Evolutionary conservation across 2,329 filamentous ascomycete genomes (phyloP), one percentile per base, ranked within the genome.

Genomic region (Emmonsia crescens): DNA sequence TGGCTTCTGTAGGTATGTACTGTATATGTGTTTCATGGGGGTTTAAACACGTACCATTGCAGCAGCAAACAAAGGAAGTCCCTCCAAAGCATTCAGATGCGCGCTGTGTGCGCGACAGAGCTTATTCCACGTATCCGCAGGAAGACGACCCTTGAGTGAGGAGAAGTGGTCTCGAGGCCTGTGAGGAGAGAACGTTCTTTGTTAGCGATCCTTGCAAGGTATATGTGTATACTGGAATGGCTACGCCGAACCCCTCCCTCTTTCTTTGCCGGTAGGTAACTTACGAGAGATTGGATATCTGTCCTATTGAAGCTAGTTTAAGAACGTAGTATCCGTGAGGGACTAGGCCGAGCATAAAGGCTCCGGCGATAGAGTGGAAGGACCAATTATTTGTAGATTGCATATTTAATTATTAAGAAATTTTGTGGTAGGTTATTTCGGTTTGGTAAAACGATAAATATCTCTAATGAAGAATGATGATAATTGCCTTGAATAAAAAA

Each of bases 81-180:
- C 66, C 59, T 75, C 73, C 59, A 74, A 63, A 1, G 72, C 72
- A 66, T 75, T 75, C 14, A 74, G 60, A 68, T 74, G 73, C 14
- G 71, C 71, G 3, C 72, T 69, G 21, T 67, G 66, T 1, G 71
- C 67, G 14, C 68, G 67, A 54, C 66, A 70, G 12, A 73, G 68
- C 60, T 61, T 66, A 42, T 64, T 60, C 60, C 64, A 66, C 29
- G 63, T 64, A 3, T 65, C 59, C n/a, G 62, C 62, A 1, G 69
- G 63, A 16, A 75, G 63, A 16, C 65, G 64, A n/a, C 63, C 65
- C 58, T 71, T 71, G 40, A 44, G 55, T n/a, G 55, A 40, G 55
- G 55, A 73, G 64, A 74, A 66, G 61, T 73, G 72, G n/a, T 71
- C 67, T 21, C 72, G 68, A 8, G 73, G 73, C 36, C 70, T 72